A percentile compares a stretch with the other conserved stretches of the same genome.
Evolutionary conservation across 345 rosid genomes (phyloP).

Genomic region (Gossypium australe): DNA sequence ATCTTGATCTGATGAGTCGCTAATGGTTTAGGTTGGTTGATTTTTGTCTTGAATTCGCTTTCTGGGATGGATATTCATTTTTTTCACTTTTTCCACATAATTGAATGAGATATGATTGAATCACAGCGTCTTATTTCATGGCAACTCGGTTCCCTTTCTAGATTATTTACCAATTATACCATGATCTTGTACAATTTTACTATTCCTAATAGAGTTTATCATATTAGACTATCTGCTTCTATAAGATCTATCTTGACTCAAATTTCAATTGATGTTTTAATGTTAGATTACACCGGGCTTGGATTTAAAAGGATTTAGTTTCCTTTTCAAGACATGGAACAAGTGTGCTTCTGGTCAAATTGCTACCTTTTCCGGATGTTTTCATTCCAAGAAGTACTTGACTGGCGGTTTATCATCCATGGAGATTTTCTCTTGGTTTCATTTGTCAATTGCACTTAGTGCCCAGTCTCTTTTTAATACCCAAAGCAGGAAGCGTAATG

Average conservation of each 20-base stretch:
- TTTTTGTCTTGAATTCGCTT: neutral
- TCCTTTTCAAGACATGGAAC: constrained; percentile 61
- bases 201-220: neutral
- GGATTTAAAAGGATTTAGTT: constrained; percentile 34
- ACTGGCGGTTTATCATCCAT: constrained; percentile 69
- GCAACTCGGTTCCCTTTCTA: neutral
- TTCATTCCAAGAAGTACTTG: constrained; percentile 79
- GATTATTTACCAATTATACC: constrained; percentile 2
- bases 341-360: constrained; percentile 48
- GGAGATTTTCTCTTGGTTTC: constrained; percentile 70
- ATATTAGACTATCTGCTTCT: neutral
- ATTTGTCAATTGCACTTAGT: constrained; percentile 89
- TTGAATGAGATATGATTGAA: neutral
- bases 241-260: neutral
- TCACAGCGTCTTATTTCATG: neutral
- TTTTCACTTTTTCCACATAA: neutral
- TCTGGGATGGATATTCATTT: neutral
- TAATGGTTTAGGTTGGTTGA: neutral
- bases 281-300: constrained; percentile 51
- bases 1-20: neutral
- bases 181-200: neutral
- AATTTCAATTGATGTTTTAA: constrained; percentile 15
- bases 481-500: constrained; percentile 50
- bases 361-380: constrained; percentile 51
- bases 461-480: constrained; percentile 34